Evolutionary conservation across 352 stramenopile genomes (phyloP).

Genomic region (Phytophthora macrochlamydospora): DNA sequence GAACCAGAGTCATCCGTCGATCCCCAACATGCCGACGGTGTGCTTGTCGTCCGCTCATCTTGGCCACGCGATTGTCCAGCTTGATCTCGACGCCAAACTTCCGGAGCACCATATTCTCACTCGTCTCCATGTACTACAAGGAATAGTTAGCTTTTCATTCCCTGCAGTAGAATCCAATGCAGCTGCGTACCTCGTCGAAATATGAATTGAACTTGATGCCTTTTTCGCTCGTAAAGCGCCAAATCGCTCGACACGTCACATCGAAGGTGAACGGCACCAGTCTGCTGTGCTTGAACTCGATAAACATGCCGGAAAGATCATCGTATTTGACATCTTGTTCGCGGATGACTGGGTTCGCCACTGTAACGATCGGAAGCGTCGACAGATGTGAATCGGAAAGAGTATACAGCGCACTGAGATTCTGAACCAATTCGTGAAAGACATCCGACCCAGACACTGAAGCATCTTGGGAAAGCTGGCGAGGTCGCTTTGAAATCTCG

Average conservation of each 20-base stretch:
- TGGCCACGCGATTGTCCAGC: constrained; percentile 19
- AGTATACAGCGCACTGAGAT: constrained; percentile 15
- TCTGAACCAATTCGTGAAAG: background rate
- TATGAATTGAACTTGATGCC: constrained; percentile 26
- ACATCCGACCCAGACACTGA: no score
- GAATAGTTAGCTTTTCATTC: no score
- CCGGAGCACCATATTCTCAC: constrained; percentile 28
- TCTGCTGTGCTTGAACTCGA: no score
- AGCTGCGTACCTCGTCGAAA: no score
- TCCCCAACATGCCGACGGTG: constrained; percentile 22
- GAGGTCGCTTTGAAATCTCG: no score
- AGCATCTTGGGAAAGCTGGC: no score
- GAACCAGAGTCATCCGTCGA: constrained; percentile 29
- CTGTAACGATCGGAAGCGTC: no score
- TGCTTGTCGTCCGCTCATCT: constrained; percentile 19
- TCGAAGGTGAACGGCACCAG: no score
- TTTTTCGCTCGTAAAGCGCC: constrained; percentile 12
- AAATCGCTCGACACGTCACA: no score
- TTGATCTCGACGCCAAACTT: constrained; percentile 27
- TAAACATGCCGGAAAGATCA: constrained; percentile 4
- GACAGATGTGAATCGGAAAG: constrained; percentile 1
- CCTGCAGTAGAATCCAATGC: no score
- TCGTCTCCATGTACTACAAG: constrained; percentile 9
- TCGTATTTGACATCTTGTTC: constrained; percentile 30
- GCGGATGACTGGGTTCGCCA: no score